Conservation (phyloP, 148 eudicot species). For the Hydrangea macrophylla region DNA sequence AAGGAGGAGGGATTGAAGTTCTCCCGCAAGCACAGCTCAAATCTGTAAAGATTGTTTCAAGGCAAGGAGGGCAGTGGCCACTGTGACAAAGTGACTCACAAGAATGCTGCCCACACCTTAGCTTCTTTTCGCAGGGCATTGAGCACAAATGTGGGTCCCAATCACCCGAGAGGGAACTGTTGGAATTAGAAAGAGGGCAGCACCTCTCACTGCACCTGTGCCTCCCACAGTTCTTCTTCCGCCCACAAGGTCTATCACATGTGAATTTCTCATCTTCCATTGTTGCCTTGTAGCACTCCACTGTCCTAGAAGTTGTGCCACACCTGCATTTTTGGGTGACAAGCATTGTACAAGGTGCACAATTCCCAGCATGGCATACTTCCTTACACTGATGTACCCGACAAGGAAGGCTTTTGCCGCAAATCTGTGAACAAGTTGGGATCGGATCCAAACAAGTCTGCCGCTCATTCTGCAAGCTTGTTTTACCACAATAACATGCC, state of each 20-base stretch:
- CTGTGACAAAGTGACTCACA: conserved; percentile 83
- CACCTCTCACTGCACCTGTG: conserved; percentile 96
- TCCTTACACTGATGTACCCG: conserved; percentile 61
- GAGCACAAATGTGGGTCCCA: conserved; percentile 89
- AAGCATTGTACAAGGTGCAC: conserved; percentile 68
- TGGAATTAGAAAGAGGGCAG: conserved; percentile 71
- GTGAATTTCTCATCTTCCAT: conserved; percentile 42
- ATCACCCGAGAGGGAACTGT: conserved; percentile 31
- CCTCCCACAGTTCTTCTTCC: conserved; percentile 92
- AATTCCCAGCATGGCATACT: conserved; percentile 67
- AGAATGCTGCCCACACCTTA: conserved; percentile 89
- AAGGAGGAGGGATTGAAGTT: conserved; percentile 86
- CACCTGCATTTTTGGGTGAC: conserved; percentile 84
- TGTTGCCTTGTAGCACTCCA: conserved; percentile 71
- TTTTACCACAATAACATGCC: conserved; percentile 86
- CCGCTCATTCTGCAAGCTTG: conserved; percentile 45
- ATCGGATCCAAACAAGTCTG: conserved; percentile 76
- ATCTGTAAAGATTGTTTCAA: conserved; percentile 83
- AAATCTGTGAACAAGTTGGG: conserved; percentile 67
- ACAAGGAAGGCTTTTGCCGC: conserved; percentile 77
- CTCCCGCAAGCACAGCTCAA: conserved; percentile 89
- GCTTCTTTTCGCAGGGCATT: conserved; percentile 87
- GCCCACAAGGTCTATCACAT: conserved; percentile 87
- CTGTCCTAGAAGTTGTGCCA: conserved; percentile 69
- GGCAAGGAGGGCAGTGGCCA: conserved; percentile 97